phyloP scores from a whole-genome alignment of 176 grass and related monocot species.

The Microstegium vimineum region DNA sequence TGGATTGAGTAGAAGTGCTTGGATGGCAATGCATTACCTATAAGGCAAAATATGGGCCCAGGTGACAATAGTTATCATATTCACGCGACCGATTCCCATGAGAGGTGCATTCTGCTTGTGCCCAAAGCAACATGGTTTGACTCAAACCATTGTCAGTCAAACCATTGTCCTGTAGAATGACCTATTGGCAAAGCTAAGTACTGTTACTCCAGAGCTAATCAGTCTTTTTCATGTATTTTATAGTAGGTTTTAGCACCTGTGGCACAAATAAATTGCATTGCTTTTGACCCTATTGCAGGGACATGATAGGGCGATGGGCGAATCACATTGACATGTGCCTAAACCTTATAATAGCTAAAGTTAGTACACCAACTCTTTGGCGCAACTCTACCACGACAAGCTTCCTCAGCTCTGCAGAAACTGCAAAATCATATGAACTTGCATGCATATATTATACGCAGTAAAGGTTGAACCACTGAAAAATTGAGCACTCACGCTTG shows the following conservation, averaged over 20 bases:
- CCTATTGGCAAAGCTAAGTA: slow-evolving; percentile 11
- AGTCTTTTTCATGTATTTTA: neutral
- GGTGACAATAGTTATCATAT: slow-evolving; percentile 2
- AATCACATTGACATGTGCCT: neutral
- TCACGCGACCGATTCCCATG: neutral
- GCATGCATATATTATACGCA: neutral
- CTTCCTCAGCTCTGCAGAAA: neutral
- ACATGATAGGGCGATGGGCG: neutral
- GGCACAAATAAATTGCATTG: neutral
- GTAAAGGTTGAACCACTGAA: neutral
- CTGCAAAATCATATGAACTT: neutral
- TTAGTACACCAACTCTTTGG: neutral
- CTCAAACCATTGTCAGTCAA: slow-evolving; percentile 25
- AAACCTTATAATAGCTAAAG: neutral
- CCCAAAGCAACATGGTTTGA: slow-evolving; percentile 30
- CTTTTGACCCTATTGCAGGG: neutral
- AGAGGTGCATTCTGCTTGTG: neutral
- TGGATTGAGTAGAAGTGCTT: neutral
- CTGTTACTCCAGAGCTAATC: slow-evolving; percentile 5
- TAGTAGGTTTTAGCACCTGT: neutral
- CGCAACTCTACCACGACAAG: neutral
- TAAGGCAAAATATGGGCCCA: neutral
- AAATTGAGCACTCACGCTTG: neutral
- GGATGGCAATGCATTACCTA: neutral
- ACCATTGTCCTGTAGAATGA: slow-evolving; percentile 2